Conservation (phyloP, 306 rosid species). For the Crotalaria pallida region DNA sequence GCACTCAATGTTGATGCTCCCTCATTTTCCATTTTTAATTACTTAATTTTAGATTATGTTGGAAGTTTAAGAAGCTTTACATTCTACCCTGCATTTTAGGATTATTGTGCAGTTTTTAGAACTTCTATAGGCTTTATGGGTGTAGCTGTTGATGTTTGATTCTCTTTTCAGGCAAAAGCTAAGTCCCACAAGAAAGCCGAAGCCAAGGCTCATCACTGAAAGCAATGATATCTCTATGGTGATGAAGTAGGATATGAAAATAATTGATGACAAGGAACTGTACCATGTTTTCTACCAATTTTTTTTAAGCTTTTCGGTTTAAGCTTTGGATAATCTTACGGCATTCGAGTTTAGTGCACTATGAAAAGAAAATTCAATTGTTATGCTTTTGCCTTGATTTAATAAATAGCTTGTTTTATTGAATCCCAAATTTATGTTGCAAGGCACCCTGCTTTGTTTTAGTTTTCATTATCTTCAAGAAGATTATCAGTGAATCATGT, state of each 20-base stretch:
- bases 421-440: constrained; percentile 16
- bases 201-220: constrained; percentile 72
- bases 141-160: neutral
- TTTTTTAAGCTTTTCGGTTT: constrained; percentile 21
- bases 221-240: constrained; percentile 13
- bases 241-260: constrained; percentile 40
- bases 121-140: neutral
- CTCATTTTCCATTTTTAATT: neutral
- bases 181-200: constrained; percentile 64
- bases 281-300: constrained; percentile 27
- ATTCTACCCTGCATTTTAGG: neutral
- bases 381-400: constrained; percentile 9
- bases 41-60: neutral
- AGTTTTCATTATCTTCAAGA: neutral
- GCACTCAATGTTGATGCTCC: neutral
- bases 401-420: constrained; percentile 16
- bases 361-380: constrained; percentile 5
- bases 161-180: constrained; percentile 65
- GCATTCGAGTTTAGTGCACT: constrained; percentile 34
- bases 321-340: constrained; percentile 18
- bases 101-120: neutral
- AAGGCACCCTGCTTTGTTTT: neutral
- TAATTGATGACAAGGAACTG: constrained; percentile 39
- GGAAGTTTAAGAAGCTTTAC: neutral
- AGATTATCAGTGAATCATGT: too few relatives aligned